Percentiles rank a stretch among this genome's conserved stretches.
phyloP scores from a whole-genome alignment of 1,139 yeast genomes.

The Suhomyces atakaporum region DNA sequence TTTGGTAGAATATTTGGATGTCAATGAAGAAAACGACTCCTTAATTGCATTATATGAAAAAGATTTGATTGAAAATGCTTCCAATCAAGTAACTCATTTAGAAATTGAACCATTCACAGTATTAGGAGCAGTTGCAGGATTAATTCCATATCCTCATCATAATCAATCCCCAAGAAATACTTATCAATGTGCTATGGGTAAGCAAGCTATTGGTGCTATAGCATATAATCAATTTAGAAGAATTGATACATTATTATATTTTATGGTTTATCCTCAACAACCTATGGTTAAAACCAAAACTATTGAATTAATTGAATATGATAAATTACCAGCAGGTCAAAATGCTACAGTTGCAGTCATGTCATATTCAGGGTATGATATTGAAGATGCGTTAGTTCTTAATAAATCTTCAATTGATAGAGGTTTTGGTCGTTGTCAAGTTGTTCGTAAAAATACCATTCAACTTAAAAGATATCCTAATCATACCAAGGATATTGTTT shows the following conservation, averaged over 20 bases:
- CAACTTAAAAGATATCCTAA: constrained; percentile 89
- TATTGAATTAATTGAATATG: constrained; percentile 91
- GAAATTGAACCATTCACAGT: constrained; percentile 97
- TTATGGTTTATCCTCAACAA: constrained; percentile 98
- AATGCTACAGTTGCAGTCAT: constrained; percentile 98
- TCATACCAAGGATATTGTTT: constrained; percentile 86
- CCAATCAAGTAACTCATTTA: constrained; percentile 66
- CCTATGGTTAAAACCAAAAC: constrained; percentile 99
- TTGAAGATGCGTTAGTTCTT: constrained; percentile 95
- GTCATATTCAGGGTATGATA: constrained; percentile 99
- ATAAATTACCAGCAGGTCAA: constrained; percentile 97
- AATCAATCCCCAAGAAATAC: constrained; percentile 99
- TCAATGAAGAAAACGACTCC: constrained; percentile 95
- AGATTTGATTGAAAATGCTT: constrained; percentile 36
- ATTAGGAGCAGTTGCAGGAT: constrained; percentile 96
- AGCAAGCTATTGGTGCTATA: constrained; percentile 98
- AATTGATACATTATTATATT: constrained; percentile 87
- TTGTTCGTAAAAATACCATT: constrained; percentile 89
- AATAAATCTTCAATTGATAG: constrained; percentile 92
- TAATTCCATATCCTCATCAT: constrained; percentile 99
- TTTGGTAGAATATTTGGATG: constrained; percentile 92
- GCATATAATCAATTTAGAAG: constrained; percentile 95
- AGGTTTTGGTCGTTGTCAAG: constrained; percentile 98
- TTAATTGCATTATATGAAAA: constrained; percentile 87
- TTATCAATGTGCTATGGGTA: constrained; percentile 99